Base-by-base conservation (phyloP, 1,284 basidiomycete genomes). In the Puccinia polysora region DNA sequence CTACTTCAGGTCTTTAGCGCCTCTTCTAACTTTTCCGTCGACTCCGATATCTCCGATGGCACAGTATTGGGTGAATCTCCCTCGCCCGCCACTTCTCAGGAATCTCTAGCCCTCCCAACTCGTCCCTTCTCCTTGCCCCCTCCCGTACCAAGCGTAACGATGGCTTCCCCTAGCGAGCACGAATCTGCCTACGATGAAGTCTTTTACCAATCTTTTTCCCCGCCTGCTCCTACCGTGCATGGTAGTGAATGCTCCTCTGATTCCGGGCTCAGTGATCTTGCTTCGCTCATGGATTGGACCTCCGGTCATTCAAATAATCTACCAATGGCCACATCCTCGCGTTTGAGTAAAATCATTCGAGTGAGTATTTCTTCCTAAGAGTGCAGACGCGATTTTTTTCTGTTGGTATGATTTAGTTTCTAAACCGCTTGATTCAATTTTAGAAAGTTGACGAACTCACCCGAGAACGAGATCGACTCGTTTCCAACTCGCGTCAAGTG, bases 131-230 rank as follows among this genome's bases (percentile, higher is more conserved):
- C 34, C n/a, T 38, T 45, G 20, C 18, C 38, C 30, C 34, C 20
- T 10, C 10, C 65, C n/a, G 25, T 34, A 6, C 65, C 34, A 4
- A 56, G 38, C n/a, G 52, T 56, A 14, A 14, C 45, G 15, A 68
- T 68, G 65, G 65, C 7, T 30, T 45, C 50, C 23, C 65, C 65
- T 7, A 56, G 52, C 18, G 65, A 69, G 30, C 65, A 69, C 20
- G 65, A 69, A 28, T 69, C 65, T 25, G 65, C 65, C 12, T 69
- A 69, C 30, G 65, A 69, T 49, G 65, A 69, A 10, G 43, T 36
- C 7, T 69, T 69, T 28, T 49, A 59, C 47, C 40, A 56, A 34
- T 45, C 36, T n/a, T 49, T 69, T 20, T 18, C 30, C 6, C 65
- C 20, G 4, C 40, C 65, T 1, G 23, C 65, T 4, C 34, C 40